Evolutionary conservation across 768 basidiomycete species (phyloP).

Genomic region (Pholiota microspora): DNA sequence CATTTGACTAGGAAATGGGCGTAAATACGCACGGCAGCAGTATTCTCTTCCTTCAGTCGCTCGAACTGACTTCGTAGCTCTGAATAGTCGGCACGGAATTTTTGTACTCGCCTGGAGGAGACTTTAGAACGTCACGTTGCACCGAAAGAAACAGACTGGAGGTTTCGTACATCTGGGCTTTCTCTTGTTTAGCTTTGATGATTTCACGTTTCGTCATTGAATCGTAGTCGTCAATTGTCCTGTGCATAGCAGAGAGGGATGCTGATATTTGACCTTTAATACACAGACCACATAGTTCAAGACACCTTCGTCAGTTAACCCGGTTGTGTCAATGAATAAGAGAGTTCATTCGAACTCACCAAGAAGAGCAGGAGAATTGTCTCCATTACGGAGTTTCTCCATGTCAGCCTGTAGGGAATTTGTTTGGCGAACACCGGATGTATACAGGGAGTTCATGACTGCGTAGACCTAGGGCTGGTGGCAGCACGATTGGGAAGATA

Average conservation of each 20-base stretch:
- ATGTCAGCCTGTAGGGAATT: slow-evolving; percentile 86
- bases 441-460: slow-evolving; percentile 92
- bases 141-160: background rate
- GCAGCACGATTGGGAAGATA: background rate
- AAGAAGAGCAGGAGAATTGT: slow-evolving; percentile 75
- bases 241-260: slow-evolving; percentile 90
- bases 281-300: slow-evolving; percentile 17
- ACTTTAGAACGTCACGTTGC: background rate
- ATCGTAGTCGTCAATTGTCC: slow-evolving; percentile 97
- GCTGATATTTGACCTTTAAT: slow-evolving; percentile 94
- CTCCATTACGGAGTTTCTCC: slow-evolving; percentile 77
- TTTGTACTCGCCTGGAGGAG: slow-evolving; percentile 77
- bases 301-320: slow-evolving; percentile 14
- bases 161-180: slow-evolving; percentile 81
- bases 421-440: slow-evolving; percentile 89
- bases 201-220: slow-evolving; percentile 96
- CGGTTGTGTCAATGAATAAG: background rate
- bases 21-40: slow-evolving; percentile 38
- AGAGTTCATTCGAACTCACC: slow-evolving; percentile 49
- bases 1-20: background rate
- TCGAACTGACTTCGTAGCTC: slow-evolving; percentile 87
- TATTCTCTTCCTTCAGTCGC: slow-evolving; percentile 59
- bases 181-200: slow-evolving; percentile 95
- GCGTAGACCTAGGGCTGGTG: background rate
- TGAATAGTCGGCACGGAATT: slow-evolving; percentile 84